Percentiles rank a stretch among this genome's conserved stretches.
phyloP scores from a whole-genome alignment of 345 rosid genomes.

The Clausena lansium region DNA sequence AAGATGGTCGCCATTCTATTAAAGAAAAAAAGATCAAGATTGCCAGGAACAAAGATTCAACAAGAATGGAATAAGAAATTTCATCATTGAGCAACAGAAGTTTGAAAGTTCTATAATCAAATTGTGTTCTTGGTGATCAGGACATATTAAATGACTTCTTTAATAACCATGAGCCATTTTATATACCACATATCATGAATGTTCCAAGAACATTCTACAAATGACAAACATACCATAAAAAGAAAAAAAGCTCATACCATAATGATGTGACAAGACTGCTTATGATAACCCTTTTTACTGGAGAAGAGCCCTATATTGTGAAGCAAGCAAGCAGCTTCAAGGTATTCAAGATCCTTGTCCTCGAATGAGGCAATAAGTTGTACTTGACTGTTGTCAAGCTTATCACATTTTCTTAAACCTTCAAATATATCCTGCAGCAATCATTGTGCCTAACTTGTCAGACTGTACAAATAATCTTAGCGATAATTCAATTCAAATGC shows the following conservation, averaged over 20 bases:
- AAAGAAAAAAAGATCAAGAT: constrained; percentile 14
- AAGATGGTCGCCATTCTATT: constrained; percentile 59
- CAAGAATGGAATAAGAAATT: neutral
- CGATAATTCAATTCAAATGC: neutral
- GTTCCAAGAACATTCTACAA: neutral
- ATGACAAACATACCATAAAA: neutral
- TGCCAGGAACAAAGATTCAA: constrained; percentile 5
- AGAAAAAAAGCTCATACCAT: constrained; percentile 36
- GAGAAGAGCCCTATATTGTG: constrained; percentile 56
- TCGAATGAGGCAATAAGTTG: constrained; percentile 29
- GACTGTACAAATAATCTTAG: neutral
- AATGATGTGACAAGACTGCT: constrained; percentile 61
- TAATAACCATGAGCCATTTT: neutral
- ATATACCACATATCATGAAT: neutral
- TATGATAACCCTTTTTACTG: constrained; percentile 73
- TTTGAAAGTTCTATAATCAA: neutral
- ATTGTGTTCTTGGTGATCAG: neutral
- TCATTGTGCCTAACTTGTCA: neutral
- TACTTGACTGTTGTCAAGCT: constrained; percentile 25
- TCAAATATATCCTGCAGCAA: constrained; percentile 53
- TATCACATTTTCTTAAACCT: constrained; percentile 49
- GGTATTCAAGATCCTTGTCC: constrained; percentile 60
- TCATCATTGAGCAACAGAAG: neutral
- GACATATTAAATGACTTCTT: neutral
- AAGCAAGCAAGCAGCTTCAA: constrained; percentile 77